phyloP scores from a whole-genome alignment of 768 basidiomycete genomes.

The Agrocybe pediades region DNA sequence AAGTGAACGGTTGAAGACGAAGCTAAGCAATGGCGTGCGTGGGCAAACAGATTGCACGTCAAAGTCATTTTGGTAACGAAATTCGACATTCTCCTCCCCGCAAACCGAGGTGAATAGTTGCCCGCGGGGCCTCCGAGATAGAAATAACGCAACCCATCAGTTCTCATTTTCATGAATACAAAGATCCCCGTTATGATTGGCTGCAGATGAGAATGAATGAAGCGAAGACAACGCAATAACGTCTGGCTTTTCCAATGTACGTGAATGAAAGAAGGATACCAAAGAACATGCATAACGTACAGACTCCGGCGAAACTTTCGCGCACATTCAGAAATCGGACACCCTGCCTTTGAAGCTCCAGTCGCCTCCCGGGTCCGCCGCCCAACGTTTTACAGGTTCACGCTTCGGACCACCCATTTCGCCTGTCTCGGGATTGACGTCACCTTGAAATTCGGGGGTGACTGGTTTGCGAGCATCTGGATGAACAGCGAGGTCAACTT shows the following conservation, averaged over 20 bases:
- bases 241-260: neutral
- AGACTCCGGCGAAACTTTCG: too few relatives aligned
- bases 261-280: neutral
- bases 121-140: conserved; percentile 5
- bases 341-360: conserved; percentile 93
- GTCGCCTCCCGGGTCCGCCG: conserved; percentile 59
- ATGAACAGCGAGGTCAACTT: conserved; percentile 53
- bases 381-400: conserved; percentile 74
- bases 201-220: neutral
- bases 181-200: neutral
- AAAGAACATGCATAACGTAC: too few relatives aligned
- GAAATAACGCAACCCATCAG: neutral
- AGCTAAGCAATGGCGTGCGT: neutral
- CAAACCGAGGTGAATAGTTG: neutral
- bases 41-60: neutral
- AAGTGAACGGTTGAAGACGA: conserved; percentile 11
- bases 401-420: conserved; percentile 86
- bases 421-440: conserved; percentile 79
- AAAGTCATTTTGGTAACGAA: neutral
- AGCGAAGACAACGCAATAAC: neutral
- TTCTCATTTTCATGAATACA: neutral
- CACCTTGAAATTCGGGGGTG: conserved; percentile 75
- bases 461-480: conserved; percentile 67
- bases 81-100: neutral
- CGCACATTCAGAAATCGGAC: conserved; percentile 78